These are phyloP conservation scores for Echinochloa phyllopogon DNA, from an alignment of 176 grass and related monocot genomes.

Conservation along the genomic window DNA sequence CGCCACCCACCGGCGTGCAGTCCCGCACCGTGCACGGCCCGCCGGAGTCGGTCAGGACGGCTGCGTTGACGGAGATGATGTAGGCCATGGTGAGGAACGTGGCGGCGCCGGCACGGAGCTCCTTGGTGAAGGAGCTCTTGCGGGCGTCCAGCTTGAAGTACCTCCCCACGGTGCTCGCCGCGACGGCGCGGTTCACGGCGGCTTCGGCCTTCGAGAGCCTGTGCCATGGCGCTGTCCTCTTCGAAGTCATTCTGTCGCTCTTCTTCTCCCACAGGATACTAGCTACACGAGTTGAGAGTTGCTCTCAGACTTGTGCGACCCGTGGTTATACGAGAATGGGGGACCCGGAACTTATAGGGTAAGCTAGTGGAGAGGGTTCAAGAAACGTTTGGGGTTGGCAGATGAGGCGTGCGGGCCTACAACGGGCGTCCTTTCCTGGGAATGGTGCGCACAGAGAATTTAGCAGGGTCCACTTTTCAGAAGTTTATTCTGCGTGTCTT, in stretches of 20 bases:
- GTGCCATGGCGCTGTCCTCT: constrained; percentile 23
- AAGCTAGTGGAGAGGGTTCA: not conserved
- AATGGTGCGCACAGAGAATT: constrained; percentile 22
- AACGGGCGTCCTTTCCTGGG: not conserved
- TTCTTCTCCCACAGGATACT: not conserved
- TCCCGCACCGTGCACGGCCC: constrained; percentile 55
- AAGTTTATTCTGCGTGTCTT: not conserved
- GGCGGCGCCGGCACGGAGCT: constrained; percentile 60
- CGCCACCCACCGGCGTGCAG: constrained; percentile 23
- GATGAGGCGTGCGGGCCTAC: not conserved
- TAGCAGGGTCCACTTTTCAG: constrained; percentile 31
- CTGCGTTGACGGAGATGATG: constrained; percentile 74
- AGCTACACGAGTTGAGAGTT: not conserved
- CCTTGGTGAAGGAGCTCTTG: constrained; percentile 70
- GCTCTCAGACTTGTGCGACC: not conserved
- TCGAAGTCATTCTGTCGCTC: not conserved
- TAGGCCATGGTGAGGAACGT: constrained; percentile 83
- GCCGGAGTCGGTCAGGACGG: constrained; percentile 69
- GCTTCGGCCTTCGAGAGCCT: constrained; percentile 30
- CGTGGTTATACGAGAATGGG: not conserved
- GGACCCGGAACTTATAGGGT: constrained; percentile 41
- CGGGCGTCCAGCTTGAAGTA: constrained; percentile 78
- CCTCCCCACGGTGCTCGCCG: constrained; percentile 31
- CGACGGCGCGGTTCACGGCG: constrained; percentile 54
- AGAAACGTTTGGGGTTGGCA: not conserved